These are phyloP conservation scores for Coemansia sp. DNA, from an alignment of 192 early-diverging fungal species.

Conservation along the genomic window DNA sequence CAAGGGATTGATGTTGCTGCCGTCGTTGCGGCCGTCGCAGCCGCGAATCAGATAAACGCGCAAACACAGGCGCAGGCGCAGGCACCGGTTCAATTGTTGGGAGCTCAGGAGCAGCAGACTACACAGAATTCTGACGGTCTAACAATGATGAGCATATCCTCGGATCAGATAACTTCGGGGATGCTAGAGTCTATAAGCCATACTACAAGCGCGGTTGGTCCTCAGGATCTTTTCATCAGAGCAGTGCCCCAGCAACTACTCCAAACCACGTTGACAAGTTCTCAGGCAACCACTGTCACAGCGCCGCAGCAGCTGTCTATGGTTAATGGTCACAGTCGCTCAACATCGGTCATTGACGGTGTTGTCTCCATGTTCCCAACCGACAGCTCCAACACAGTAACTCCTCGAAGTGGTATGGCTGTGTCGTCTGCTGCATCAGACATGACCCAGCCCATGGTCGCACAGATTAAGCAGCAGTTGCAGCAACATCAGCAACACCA, in stretches of 20 bases:
- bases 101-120: neutral
- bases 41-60: neutral
- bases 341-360: slow-evolving; percentile 27
- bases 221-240: neutral
- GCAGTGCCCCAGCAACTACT: neutral
- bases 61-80: slow-evolving; percentile 5
- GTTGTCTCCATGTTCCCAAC: slow-evolving; percentile 29
- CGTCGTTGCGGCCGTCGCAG: neutral
- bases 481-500: slow-evolving; percentile 16
- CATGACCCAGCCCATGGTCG: slow-evolving; percentile 11
- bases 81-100: neutral
- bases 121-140: neutral
- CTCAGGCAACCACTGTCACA: no score
- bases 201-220: neutral
- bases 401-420: slow-evolving; percentile 19
- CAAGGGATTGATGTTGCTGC: neutral
- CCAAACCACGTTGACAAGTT: no score
- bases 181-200: slow-evolving; percentile 4
- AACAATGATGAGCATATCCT: neutral
- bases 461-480: slow-evolving; percentile 17
- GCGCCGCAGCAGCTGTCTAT: slow-evolving; percentile 9
- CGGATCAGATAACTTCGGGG: slow-evolving; percentile 1
- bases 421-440: neutral
- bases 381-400: slow-evolving; percentile 10
- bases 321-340: slow-evolving; percentile 28